Conservation (phyloP, 441 rosid species). For the Syzygium syzygioides region DNA sequence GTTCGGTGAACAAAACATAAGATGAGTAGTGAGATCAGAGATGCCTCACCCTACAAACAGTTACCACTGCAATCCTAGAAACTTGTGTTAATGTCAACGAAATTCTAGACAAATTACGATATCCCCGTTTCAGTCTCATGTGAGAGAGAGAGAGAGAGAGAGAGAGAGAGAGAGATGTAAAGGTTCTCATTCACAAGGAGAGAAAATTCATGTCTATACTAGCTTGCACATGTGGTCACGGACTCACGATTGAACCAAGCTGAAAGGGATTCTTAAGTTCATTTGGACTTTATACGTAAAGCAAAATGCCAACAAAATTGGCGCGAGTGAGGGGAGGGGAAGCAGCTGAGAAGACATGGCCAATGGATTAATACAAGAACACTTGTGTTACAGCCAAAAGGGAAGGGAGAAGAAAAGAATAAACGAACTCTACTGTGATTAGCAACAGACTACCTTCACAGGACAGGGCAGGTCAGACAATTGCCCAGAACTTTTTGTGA, state of each 20-base stretch:
- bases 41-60: background rate
- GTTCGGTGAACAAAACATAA: background rate
- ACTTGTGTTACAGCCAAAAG: background rate
- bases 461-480: constrained; percentile 12
- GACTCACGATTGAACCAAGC: background rate
- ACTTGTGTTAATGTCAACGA: background rate
- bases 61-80: background rate
- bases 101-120: background rate
- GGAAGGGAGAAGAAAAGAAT: background rate
- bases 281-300: background rate
- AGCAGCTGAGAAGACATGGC: background rate
- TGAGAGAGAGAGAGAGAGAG: background rate
- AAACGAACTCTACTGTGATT: background rate
- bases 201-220: background rate
- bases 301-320: background rate
- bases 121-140: background rate
- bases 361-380: background rate
- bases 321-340: background rate
- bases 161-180: background rate
- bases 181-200: background rate
- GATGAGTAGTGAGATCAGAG: background rate
- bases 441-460: background rate
- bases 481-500: constrained; percentile 83
- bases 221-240: background rate
- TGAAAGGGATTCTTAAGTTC: background rate